A percentile compares a stretch with the other conserved stretches of the same genome.
These are phyloP conservation scores for Venturia oleaginea DNA, from an alignment of 2,329 filamentous ascomycete genomes.

Conservation along the genomic window DNA sequence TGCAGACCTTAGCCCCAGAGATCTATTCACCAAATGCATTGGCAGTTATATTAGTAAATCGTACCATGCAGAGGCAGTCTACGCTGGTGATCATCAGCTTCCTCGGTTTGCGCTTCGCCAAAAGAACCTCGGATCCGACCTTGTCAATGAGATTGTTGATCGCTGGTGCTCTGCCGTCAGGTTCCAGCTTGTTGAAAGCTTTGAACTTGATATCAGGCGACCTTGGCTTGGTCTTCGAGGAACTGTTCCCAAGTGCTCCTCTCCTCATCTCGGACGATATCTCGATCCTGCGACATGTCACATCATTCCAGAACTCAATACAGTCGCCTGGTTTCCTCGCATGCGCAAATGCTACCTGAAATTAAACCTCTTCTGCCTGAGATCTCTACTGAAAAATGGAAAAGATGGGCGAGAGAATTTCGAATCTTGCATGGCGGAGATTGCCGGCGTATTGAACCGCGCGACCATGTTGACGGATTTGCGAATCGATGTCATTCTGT, in stretches of 20 bases:
- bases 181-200: not conserved
- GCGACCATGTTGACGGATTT: not conserved
- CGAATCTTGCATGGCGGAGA: not conserved
- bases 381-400: not conserved
- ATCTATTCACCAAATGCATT: not conserved
- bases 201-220: conserved; percentile 5
- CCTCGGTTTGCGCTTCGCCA: not conserved
- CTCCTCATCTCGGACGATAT: not conserved
- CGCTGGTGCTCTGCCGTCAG: not conserved
- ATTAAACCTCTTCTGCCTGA: not conserved
- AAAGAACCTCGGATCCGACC: not conserved
- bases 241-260: not conserved
- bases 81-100: not conserved
- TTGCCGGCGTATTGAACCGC: not conserved
- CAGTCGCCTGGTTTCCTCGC: not conserved
- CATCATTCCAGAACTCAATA: not conserved
- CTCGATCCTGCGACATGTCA: not conserved
- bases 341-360: conserved; percentile 7
- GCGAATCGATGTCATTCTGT: not conserved
- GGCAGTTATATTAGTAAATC: not conserved
- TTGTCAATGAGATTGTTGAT: not conserved
- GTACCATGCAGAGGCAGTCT: not conserved
- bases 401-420: not conserved
- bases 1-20: no score
- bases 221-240: not conserved